Conservation (phyloP, 257 asterid species). For the Ilex aquifolium region DNA sequence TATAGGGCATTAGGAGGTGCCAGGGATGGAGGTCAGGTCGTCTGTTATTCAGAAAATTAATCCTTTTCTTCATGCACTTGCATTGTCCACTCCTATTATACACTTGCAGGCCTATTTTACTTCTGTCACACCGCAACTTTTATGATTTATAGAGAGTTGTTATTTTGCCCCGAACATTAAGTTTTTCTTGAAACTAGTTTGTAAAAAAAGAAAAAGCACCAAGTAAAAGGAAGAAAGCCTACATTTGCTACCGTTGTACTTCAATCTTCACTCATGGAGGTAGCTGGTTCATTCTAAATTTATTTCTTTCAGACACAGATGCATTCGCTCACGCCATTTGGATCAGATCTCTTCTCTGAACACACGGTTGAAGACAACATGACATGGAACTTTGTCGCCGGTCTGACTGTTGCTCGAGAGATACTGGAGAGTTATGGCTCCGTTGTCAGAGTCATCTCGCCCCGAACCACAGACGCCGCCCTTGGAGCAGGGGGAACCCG, state of each 20-base stretch:
- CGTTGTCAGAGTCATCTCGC: conserved; percentile 77
- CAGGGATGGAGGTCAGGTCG: too few species aligned
- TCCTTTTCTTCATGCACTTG: too few species aligned
- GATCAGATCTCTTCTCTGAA: conserved; percentile 57
- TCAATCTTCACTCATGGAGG: neutral
- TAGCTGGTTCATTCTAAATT: neutral
- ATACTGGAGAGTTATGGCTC: conserved; percentile 86
- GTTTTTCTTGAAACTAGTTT: too few species aligned
- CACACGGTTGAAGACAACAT: conserved; percentile 70
- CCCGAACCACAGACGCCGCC: conserved; percentile 44
- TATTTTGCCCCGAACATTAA: too few species aligned
- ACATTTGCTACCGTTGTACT: neutral
- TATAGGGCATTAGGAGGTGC: too few species aligned
- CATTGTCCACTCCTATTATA: too few species aligned
- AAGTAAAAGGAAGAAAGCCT: neutral
- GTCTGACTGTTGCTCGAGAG: conserved; percentile 89
- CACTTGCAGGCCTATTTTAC: too few species aligned
- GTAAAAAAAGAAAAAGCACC: too few species aligned
- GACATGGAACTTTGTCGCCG: conserved; percentile 94
- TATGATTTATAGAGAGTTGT: too few species aligned
- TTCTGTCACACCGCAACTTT: too few species aligned
- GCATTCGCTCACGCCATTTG: conserved; percentile 83
- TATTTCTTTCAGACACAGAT: conserved; percentile 72
- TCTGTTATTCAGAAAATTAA: too few species aligned
- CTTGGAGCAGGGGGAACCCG: conserved; percentile 79